Evolutionary conservation across 371 early-diverging fungal species (phyloP), one percentile per base, ranked within the genome.

Genomic region (Circinella umbellata): DNA sequence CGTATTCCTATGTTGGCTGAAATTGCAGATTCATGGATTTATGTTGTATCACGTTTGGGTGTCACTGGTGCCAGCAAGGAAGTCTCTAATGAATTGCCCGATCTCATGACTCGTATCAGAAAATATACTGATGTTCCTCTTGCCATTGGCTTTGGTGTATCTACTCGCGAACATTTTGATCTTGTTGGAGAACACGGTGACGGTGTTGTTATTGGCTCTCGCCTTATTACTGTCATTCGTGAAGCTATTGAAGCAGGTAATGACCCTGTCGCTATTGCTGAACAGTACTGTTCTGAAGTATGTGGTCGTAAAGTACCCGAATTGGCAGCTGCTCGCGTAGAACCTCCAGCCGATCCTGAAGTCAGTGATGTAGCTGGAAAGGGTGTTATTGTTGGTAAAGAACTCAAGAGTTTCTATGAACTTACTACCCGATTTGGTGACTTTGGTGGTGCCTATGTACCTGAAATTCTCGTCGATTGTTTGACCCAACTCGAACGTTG

Each of bases 91-190:
- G 91, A 92, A 35, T 89, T 98, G 42, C 90, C 93, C 10, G 71
- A 80, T 4, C 80, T 97, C 59, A 73, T 99, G 51, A 72, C 75
- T 3, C 91, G 93, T 60, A 91, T 99, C 77, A 88, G 91, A 46
- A 89, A 93, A 69, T 79, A 92, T 73, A 91, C 93, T 36, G 69
- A 86, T 35, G 71, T 93, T 37, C 95, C 97, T 4, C 83, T 99
- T 57, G 99, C 98, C 17, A 97, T 99, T 46, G 99, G 99, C 46
- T 99, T 99, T 79, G 98, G 99, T 74, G 97, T 99, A 18, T 86
- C 93, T 36, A 96, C 87, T 20, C 86, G 91, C 48, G 93, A 93
- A 64, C 98, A 98, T 67, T 99, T 97, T 74, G 72, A 84, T 47
- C 76, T 87, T 39, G 95, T 98, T 18, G 96, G 92, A 14, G 75